Percentiles rank a stretch among this genome's conserved stretches.
Conservation (phyloP, 345 rosid genomes). For the Eucalyptus erythrocorys region DNA sequence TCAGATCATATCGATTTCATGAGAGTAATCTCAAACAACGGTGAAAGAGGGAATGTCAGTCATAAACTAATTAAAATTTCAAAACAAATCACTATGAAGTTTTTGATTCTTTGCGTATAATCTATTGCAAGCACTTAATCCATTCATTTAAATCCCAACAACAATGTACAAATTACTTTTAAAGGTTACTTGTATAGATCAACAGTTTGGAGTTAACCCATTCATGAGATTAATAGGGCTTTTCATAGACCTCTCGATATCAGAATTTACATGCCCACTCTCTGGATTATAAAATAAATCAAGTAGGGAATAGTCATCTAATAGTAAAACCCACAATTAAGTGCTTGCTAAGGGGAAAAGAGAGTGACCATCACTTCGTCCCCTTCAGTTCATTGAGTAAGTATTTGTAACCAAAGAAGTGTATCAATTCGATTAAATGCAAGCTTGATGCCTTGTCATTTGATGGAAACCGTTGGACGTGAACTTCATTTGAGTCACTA, state of each 20-base stretch:
- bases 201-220: neutral
- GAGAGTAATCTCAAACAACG: rapidly evolving
- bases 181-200: neutral
- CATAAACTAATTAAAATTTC: neutral
- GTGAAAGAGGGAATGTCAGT: neutral
- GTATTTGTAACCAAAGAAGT: too few relatives aligned
- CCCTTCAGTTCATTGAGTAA: too few relatives aligned
- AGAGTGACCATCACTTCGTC: too few relatives aligned
- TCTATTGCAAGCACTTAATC: neutral
- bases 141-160: neutral
- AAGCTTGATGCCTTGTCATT: too few relatives aligned
- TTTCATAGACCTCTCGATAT: neutral
- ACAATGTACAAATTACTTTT: neutral
- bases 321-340: neutral
- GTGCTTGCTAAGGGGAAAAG: neutral
- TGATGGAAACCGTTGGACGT: rapidly evolving
- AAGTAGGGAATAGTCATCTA: neutral
- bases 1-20: rapidly evolving
- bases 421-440: too few relatives aligned
- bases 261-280: neutral
- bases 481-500: too few relatives aligned
- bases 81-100: neutral
- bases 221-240: neutral
- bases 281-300: neutral
- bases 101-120: neutral